Percentiles rank a stretch among this genome's conserved stretches.
Evolutionary conservation across 345 rosid species (phyloP).

Genomic region (Corchorus capsularis): DNA sequence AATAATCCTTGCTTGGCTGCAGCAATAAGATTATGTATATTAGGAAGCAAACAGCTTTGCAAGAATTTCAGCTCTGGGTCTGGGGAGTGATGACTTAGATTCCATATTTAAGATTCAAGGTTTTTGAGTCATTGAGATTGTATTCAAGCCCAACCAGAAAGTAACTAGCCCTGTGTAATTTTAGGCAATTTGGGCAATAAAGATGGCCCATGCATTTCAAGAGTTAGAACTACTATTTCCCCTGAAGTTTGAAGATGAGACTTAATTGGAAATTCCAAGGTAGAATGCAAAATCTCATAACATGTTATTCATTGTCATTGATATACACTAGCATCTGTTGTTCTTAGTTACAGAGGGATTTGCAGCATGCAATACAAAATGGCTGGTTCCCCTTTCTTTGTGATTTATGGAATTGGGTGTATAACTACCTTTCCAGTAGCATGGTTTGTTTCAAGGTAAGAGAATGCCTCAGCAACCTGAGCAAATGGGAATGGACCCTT

Average conservation of each 20-base stretch:
- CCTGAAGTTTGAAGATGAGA: not conserved
- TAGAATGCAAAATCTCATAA: not conserved
- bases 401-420: constrained; percentile 63
- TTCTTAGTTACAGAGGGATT: not conserved
- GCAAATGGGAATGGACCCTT: constrained; percentile 83
- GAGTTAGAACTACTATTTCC: not conserved
- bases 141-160: not conserved
- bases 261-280: not conserved
- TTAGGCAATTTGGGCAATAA: not conserved
- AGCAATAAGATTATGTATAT: not conserved
- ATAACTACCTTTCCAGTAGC: constrained; percentile 81
- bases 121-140: not conserved
- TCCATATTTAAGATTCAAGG: not conserved
- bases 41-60: not conserved
- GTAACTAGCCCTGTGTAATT: not conserved
- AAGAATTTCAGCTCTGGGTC: not conserved
- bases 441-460: constrained; percentile 81
- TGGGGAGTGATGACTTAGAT: too few relatives aligned
- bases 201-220: not conserved
- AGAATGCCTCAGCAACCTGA: constrained; percentile 65
- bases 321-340: not conserved
- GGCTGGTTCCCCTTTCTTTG: not conserved
- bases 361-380: constrained; percentile 15
- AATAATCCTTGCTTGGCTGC: not conserved
- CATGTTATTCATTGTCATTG: not conserved